Base-by-base conservation (phyloP, 1,284 basidiomycete genomes). In the Ceratobasidium papillatum region DNA sequence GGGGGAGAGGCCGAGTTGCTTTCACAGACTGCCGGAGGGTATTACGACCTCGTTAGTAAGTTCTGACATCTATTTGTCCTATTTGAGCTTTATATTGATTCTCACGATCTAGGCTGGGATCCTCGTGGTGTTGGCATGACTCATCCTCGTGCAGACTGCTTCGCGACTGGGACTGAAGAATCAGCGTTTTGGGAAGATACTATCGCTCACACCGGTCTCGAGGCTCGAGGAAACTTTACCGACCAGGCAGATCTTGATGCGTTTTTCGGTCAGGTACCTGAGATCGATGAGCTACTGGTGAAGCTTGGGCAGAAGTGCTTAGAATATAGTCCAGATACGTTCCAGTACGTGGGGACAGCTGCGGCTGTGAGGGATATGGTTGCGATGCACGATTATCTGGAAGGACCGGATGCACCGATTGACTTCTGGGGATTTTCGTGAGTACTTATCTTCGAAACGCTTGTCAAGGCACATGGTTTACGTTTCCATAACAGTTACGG, bases 391-490 rank as follows among this genome's bases (percentile, higher is more conserved):
- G 77, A 78, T 49, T 54, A 32, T 32, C 22, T 77, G 9, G 76
- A 74, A 19, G 74, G 72, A 22, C n/a, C 59, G 36, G 30, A 49
- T 14, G 65, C 63, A 19, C 62, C 47, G 3, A 52, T 78, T 22
- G 71, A 77, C 54, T 77, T 72, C 34, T 78, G 72, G 63, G 77
- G 76, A 27, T 56, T 74, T 45, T 76, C 75, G 75, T 77, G 27
- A 74, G 69, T 32, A 41, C 3, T 11, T 32, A n/a, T 27, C 49
- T 4, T 11, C 9, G n/a, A 19, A n/a, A n/a, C n/a, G n/a, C n/a
- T 4, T 25, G 17, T 19, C 84, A 25, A 80, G 82, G 30, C n/a
- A 27, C 11, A 7, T 22, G 7, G 36, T 30, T 68, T 19, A 54
- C n/a, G 25, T 30, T 4, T 51, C 8, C 30, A 11, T 22, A 54